A percentile compares a stretch with the other conserved stretches of the same genome.
phyloP scores from a whole-genome alignment of 305 asterid species.

The Solanum aculeatissimum region DNA sequence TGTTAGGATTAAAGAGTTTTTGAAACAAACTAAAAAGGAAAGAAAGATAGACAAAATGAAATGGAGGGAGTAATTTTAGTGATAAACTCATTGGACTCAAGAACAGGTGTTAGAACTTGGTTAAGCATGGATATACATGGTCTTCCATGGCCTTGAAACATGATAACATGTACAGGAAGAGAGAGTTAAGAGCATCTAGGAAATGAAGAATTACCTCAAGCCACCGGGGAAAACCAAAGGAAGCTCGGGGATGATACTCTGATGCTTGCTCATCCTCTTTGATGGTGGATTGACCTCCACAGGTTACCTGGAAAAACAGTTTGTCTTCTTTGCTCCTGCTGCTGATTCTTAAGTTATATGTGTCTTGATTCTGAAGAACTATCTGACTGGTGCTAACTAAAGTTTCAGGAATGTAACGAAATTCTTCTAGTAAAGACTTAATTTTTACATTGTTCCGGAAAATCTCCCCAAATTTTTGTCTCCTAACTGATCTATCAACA shows the following conservation, averaged over 20 bases:
- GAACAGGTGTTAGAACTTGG: neutral
- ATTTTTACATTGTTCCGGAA: constrained; percentile 30
- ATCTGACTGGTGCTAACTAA: constrained; percentile 36
- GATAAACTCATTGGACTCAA: neutral
- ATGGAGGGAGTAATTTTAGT: neutral
- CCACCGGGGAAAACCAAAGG: constrained; percentile 87
- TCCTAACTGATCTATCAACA: constrained; percentile 71
- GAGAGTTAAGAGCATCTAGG: neutral
- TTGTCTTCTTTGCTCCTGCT: constrained; percentile 50
- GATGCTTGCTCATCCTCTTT: constrained; percentile 40
- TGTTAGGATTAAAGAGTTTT: neutral
- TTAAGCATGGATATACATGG: neutral
- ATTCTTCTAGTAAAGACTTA: constrained; percentile 37
- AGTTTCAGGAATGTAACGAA: constrained; percentile 58
- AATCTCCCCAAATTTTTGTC: constrained; percentile 67
- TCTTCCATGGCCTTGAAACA: neutral
- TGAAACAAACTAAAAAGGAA: neutral
- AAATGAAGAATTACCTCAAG: constrained; percentile 52
- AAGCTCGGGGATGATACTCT: constrained; percentile 58
- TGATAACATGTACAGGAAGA: neutral
- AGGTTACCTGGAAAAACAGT: constrained; percentile 47
- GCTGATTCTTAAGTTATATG: constrained; percentile 48
- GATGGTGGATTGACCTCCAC: constrained; percentile 72
- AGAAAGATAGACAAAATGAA: neutral
- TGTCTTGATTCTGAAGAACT: constrained; percentile 61